Base-by-base conservation (phyloP, 352 stramenopile genomes). In the Globisporangium mamillatum region DNA sequence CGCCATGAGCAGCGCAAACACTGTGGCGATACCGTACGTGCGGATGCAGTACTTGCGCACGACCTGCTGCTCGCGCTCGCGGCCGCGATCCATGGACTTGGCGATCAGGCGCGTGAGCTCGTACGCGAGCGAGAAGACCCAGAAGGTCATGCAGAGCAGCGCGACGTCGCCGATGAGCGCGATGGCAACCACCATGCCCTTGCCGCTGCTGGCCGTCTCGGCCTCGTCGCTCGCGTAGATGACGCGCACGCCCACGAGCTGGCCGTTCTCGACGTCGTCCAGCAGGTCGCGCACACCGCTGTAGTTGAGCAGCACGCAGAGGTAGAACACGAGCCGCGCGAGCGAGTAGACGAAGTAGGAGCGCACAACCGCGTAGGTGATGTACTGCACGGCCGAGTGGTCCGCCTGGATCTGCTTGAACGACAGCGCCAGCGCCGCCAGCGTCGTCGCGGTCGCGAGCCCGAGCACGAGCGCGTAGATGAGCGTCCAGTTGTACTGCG, bases 301-400 rank as follows among this genome's bases (percentile, higher is more conserved):
- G 60, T 83, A 88, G 68, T 88, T 84, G 34, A 66, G 64, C 20
- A 90, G 60, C 38, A 87, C 81, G 10, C 75, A 74, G 5, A 84
- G 53, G 71, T 92, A 91, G 57, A 91, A 84, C 27, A 81, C 63
- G 44, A 88, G 73, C 14, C 81, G 75, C 12, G 67, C 60, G 20
- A 84, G 64, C 64, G 81, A 82, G 74, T 88, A 91, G 66, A 91
- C 59, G 29, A 89, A 89, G 71, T 87, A 85, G 54, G 80, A 61
- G n/a, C 81, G 72, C 46, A 81, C 86, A 5, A 92, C 73, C 71
- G 84, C 84, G 67, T 87, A 83, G 36, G 80, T 86, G 67, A 91
- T 77, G 66, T 82, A 90, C 70, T 92, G 84, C 66, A 89, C 82
- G 24, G 84, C 82, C 54, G 82, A 91, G 34, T 84, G 75, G 54